Base-by-base conservation (phyloP, 1,284 basidiomycete genomes). In the Trichosporon sp. region DNA sequence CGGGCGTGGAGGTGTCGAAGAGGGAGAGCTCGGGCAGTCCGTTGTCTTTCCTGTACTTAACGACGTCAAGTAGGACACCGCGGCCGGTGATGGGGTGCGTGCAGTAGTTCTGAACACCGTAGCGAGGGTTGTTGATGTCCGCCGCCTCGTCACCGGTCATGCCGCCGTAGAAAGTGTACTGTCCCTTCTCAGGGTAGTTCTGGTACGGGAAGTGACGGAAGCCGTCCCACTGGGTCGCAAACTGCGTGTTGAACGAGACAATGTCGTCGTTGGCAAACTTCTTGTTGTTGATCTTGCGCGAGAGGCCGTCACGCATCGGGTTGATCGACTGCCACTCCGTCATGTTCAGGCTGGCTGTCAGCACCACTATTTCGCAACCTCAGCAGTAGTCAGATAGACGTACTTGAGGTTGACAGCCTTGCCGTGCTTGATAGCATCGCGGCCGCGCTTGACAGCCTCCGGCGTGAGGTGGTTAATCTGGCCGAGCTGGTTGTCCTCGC, bases 191-290 rank as follows among this genome's bases (percentile, higher is more conserved):
- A 1, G 71, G 71, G 51, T 70, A 70, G 69, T 74, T 67, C 61
- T 63, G 59, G 69, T 74, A 74, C 37, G 77, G 76, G 69, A 77
- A 81, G 74, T 84, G 84, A 12, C 82, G 73, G 67, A 83, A 79
- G 2, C 84, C 83, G 70, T 85, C 84, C 83, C 84, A 84, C 68
- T 85, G 85, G 4, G 83, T 81, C 21, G 81, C 81, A 19, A 74
- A 74, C 73, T 85, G 84, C 1, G 84, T 84, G 71, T 85, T 85
- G 76, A 83, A 76, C 12, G 75, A 68, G 6, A 85, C 74, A 21
- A 73, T 67, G 67, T 84, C 84, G 74, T 81, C 80, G 48, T 77
- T 76, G 37, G 68, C 46, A 40, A 48, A 56, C 35, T 32, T 67
- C 19, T 35, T 26, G 48, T 65, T n/a, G 32, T 38, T 21, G 26